A percentile compares a stretch with the other conserved stretches of the same genome.
Evolutionary conservation across 2,329 filamentous ascomycete species (phyloP).

Genomic region (Diaporthe sp.): DNA sequence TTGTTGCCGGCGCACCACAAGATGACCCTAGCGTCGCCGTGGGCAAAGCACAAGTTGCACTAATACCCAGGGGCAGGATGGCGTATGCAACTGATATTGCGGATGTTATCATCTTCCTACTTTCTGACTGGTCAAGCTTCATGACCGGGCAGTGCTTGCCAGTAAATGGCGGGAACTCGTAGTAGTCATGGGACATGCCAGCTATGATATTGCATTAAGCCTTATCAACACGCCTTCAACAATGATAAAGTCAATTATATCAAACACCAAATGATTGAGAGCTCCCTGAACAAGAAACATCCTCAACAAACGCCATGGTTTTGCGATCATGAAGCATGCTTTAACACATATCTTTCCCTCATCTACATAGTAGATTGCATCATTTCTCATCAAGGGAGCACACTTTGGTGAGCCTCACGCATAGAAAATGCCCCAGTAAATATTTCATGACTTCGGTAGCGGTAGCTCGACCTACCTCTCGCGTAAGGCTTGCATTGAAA

Average conservation of each 20-base stretch:
- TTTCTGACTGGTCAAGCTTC: constrained; percentile 15
- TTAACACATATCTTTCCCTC: too few species aligned
- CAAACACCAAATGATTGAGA: neutral
- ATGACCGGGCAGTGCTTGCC: constrained; percentile 10
- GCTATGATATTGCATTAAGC: neutral
- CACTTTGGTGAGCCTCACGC: too few species aligned
- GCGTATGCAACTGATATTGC: constrained; percentile 11
- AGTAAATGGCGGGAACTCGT: constrained; percentile 1
- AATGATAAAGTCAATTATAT: too few species aligned
- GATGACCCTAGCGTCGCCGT: neutral
- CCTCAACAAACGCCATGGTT: too few species aligned
- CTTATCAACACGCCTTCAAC: neutral
- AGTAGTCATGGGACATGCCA: neutral
- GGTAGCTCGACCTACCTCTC: too few species aligned
- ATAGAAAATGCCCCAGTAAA: too few species aligned
- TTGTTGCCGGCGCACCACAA: neutral
- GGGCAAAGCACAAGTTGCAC: neutral
- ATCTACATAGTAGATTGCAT: too few species aligned
- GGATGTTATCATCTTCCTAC: neutral
- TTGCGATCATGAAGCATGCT: too few species aligned
- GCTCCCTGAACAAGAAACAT: neutral
- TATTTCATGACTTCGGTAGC: too few species aligned
- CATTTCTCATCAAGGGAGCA: too few species aligned
- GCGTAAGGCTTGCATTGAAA: too few species aligned
- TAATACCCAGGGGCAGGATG: constrained; percentile 9